Percentiles rank a stretch among this genome's conserved stretches.
Conservation (phyloP, 306 rosid genomes). For the Casuarina equisetifolia region DNA sequence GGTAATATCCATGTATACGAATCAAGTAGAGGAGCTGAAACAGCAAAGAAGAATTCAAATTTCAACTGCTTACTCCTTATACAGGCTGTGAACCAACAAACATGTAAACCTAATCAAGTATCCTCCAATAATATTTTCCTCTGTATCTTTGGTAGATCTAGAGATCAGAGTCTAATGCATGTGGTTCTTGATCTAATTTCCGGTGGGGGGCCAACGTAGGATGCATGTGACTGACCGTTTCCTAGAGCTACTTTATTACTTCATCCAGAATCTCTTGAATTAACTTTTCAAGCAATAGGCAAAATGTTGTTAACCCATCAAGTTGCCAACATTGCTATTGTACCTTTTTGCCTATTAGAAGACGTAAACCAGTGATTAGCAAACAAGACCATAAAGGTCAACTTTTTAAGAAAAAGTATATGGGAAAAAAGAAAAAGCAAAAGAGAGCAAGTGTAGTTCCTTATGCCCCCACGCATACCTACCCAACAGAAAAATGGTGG, state of each 20-base stretch:
- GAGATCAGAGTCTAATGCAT: background rate
- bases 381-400: background rate
- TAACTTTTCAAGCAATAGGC: conserved; percentile 1
- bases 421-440: background rate
- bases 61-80: background rate
- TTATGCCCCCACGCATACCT: no score
- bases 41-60: background rate
- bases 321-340: conserved; percentile 2
- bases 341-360: background rate
- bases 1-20: no score
- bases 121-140: background rate
- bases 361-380: background rate
- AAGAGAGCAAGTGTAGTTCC: background rate
- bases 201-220: background rate
- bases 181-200: conserved; percentile 4
- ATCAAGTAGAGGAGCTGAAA: no score
- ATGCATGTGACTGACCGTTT: conserved; percentile 27
- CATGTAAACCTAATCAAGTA: no score
- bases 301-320: conserved; percentile 22
- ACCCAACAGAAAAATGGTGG: no score
- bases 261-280: background rate
- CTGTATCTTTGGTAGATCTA: background rate
- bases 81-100: background rate
- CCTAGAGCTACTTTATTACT: background rate
- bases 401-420: background rate